Evolutionary conservation across 768 basidiomycete species (phyloP).

Genomic region (Podaxis sp.): DNA sequence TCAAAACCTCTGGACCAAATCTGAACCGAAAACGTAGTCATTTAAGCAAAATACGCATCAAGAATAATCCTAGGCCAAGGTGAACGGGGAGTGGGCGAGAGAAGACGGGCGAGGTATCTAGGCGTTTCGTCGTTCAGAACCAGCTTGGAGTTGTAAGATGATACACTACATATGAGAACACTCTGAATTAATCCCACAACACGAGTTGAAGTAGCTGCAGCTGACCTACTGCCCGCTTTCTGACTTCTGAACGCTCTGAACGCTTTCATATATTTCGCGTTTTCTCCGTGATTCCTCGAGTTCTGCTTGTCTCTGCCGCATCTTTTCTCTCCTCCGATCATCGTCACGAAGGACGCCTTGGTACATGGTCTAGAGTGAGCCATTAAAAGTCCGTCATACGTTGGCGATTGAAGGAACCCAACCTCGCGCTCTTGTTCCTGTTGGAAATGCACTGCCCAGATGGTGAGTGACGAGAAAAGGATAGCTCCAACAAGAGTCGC

Average conservation of each 20-base stretch:
- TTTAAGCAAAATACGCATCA: neutral
- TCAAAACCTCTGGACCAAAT: neutral
- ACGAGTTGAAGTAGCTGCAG: neutral
- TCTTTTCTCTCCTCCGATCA: slow-evolving; percentile 72
- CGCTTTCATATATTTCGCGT: slow-evolving; percentile 62
- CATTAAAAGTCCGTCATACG: slow-evolving; percentile 11
- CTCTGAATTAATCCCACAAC: neutral
- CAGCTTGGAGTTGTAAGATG: neutral
- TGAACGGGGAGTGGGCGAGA: neutral
- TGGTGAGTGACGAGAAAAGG: slow-evolving; percentile 59
- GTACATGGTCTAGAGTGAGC: slow-evolving; percentile 72
- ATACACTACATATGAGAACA: neutral
- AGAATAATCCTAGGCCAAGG: neutral
- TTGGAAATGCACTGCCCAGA: slow-evolving; percentile 89
- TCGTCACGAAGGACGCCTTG: slow-evolving; percentile 89
- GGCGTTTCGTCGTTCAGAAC: neutral
- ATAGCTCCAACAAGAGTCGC: slow-evolving; percentile 69
- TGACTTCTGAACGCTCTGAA: slow-evolving; percentile 34
- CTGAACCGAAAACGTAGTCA: neutral
- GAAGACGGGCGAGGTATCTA: neutral
- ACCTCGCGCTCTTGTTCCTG: slow-evolving; percentile 85
- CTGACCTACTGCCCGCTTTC: neutral
- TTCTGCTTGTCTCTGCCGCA: slow-evolving; percentile 61
- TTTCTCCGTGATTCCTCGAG: slow-evolving; percentile 60
- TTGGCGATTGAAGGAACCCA: slow-evolving; percentile 15